Conservation (phyloP, 2,329 filamentous ascomycete species). For the Fusarium sororula region DNA sequence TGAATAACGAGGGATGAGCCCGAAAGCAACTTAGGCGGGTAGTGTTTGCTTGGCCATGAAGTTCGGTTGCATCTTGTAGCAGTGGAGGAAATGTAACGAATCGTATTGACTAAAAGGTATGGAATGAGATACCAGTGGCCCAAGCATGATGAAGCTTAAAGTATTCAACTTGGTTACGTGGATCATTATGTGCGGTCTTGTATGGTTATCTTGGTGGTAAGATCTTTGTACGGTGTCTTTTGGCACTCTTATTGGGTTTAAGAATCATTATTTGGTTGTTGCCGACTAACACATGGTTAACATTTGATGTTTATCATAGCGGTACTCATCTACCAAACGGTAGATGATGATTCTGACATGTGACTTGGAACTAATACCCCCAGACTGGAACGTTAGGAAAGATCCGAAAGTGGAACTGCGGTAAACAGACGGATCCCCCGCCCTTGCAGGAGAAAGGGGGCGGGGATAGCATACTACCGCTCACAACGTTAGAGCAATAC, state of each 20-base stretch:
- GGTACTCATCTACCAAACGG: background rate
- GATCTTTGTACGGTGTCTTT: background rate
- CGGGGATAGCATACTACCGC: background rate
- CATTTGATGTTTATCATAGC: background rate
- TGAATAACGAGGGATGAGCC: conserved; percentile 15
- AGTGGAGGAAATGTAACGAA: conserved; percentile 10
- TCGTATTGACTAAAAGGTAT: conserved; percentile 9
- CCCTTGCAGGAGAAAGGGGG: conserved; percentile 13
- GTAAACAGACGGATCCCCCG: conserved; percentile 1
- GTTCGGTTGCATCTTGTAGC: conserved; percentile 15
- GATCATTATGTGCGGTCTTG: background rate
- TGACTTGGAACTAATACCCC: conserved; percentile 32
- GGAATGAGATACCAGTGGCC: conserved; percentile 22
- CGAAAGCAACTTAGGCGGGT: conserved; percentile 12
- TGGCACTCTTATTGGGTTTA: background rate
- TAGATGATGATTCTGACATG: conserved; percentile 15
- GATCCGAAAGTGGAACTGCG: conserved; percentile 4
- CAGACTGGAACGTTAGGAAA: conserved; percentile 1
- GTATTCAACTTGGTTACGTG: background rate
- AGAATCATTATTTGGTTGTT: background rate
- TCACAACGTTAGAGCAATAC: background rate
- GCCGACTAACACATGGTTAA: background rate
- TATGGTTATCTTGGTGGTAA: background rate
- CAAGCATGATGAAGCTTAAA: conserved; percentile 9
- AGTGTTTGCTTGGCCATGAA: conserved; percentile 18